Evolutionary conservation across 2,329 filamentous ascomycete species (phyloP).

Genomic region (Boeremia lycopersici): DNA sequence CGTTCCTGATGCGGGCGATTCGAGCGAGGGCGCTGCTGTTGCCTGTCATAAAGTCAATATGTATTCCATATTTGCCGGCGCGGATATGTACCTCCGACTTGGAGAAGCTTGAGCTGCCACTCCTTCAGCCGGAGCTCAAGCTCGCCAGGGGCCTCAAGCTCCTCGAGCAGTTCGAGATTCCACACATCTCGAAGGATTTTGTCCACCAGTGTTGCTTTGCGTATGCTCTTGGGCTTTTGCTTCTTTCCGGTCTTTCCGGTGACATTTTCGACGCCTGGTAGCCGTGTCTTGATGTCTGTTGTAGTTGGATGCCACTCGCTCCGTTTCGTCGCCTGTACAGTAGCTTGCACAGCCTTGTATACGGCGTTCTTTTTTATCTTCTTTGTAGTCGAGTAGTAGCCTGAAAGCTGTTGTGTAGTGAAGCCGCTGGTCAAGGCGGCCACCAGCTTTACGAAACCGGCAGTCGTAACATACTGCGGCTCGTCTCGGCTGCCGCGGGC

Average conservation of each 20-base stretch:
- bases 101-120: constrained; percentile 43
- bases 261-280: constrained; percentile 29
- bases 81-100: constrained; percentile 27
- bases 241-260: constrained; percentile 10
- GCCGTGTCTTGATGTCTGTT: constrained; percentile 29
- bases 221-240: constrained; percentile 16
- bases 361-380: constrained; percentile 26
- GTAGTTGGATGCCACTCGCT: constrained; percentile 40
- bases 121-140: constrained; percentile 42
- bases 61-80: too few species aligned
- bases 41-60: constrained; percentile 21
- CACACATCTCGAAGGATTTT: constrained; percentile 43
- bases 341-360: constrained; percentile 23
- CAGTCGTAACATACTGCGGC: constrained; percentile 37
- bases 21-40: constrained; percentile 28
- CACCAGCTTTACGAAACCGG: constrained; percentile 33
- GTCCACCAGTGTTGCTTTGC: constrained; percentile 41
- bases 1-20: constrained; percentile 36
- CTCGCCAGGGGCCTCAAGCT: constrained; percentile 44
- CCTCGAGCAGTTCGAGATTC: constrained; percentile 42
- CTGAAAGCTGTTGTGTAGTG: constrained; percentile 36
- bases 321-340: constrained; percentile 25
- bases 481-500: constrained; percentile 25
- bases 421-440: constrained; percentile 35
- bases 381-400: constrained; percentile 39